Base-by-base conservation (phyloP, 2,329 filamentous ascomycete genomes). In the Cadophora luteo-olivacea region DNA sequence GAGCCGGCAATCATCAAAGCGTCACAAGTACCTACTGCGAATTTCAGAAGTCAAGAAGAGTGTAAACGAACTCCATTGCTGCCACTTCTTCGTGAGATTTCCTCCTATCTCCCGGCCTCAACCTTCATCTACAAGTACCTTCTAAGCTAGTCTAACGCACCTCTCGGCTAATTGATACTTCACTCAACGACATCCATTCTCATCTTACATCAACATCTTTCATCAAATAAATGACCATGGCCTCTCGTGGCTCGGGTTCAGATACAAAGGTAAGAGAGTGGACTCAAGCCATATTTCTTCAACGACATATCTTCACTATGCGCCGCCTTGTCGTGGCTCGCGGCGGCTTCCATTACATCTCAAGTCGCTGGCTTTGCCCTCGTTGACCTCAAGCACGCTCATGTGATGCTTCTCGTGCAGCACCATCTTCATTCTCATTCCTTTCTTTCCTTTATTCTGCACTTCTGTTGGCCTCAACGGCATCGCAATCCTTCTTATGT, bases 181-280 rank as follows among this genome's bases (percentile, higher is more conserved):
- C 55, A 19, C 24, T 49, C 6, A 22, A 22, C 64, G 38, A 60
- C 29, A 51, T 51, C 62, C n/a, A 22, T 45, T 22, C 61, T 48
- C 61, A 51, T 48, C 52, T 22, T 8, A 11, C 24, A 24, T 62
- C 60, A 49, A n/a, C 24, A 22, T 49, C 38, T 41, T 49, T 55
- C 33, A 65, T 49, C 33, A 65, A 65, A 65, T 62, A 65, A 62
- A 51, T 58, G 48, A 62, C 9, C n/a, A 66, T 66, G 57, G 38
- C 64, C 29, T 54, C 64, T 55, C 55, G 45, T 51, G 48, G 38
- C 33, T 61, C 57, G 57, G 62, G 51, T 11, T 65, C 55, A 38
- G 41, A 41, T 14, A 16, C 48, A 24, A 36, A 57, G 57, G 66
- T 65, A 62, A 68, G 55, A 57, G 11, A 12, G 22, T 12, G 4